A percentile compares a stretch with the other conserved stretches of the same genome.
These are phyloP conservation scores for Acorus gramineus DNA, from an alignment of 106 monocot species.

Conservation along the genomic window DNA sequence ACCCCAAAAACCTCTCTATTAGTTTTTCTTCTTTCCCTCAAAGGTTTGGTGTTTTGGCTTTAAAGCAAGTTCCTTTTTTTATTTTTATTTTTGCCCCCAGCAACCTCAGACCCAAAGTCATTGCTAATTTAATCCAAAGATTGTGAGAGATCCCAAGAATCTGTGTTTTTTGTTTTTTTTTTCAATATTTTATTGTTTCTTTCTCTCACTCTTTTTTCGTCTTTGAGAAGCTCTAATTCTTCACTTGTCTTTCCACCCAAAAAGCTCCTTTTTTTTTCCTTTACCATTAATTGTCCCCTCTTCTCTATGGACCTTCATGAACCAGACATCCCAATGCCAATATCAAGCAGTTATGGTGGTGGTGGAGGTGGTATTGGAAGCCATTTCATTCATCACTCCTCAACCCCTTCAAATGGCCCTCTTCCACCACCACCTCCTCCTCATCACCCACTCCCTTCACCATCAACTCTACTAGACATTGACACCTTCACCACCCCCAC, in stretches of 20 bases:
- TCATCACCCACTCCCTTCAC: neutral
- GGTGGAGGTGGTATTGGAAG: neutral
- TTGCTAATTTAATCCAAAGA: too few species aligned
- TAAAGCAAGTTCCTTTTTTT: too few species aligned
- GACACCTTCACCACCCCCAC: constrained; percentile 1
- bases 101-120: too few species aligned
- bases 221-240: too few species aligned
- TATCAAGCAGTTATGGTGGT: constrained; percentile 34
- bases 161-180: too few species aligned
- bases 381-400: constrained; percentile 2
- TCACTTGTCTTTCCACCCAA: neutral
- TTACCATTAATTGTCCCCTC: neutral
- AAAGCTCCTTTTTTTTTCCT: neutral
- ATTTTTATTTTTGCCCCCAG: too few species aligned
- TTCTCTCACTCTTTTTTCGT: neutral
- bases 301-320: constrained; percentile 43
- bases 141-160: too few species aligned
- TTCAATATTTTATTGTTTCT: too few species aligned
- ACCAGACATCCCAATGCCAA: constrained; percentile 60
- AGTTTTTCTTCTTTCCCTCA: too few species aligned
- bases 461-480: constrained; percentile 4
- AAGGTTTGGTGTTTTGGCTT: too few species aligned
- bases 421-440: constrained; percentile 2
- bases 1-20: too few species aligned
- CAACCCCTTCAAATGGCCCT: constrained; percentile 10